A percentile compares a stretch with the other conserved stretches of the same genome.
phyloP scores from a whole-genome alignment of 768 basidiomycete genomes.

The Tricholoma sp. region DNA sequence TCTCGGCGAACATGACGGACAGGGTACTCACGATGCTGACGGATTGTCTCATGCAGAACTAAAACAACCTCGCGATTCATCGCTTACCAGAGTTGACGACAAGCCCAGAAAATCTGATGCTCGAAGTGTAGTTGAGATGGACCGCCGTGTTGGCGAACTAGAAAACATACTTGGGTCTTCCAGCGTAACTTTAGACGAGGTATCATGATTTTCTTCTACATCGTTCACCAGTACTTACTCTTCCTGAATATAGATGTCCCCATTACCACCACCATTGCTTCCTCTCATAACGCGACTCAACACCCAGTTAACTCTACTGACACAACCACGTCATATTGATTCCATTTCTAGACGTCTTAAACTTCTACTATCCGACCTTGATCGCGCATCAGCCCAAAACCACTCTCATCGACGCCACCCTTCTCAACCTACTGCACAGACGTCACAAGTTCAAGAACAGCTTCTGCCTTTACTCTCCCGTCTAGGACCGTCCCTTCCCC shows the following conservation, averaged over 20 bases:
- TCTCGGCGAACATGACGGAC: conserved; percentile 29
- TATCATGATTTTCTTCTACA: conserved; percentile 27
- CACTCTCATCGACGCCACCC: conserved; percentile 39
- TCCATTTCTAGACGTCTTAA: conserved; percentile 93
- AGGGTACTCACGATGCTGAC: conserved; percentile 11
- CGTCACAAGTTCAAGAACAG: conserved; percentile 44
- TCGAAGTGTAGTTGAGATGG: conserved; percentile 65
- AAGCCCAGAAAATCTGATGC: conserved; percentile 32
- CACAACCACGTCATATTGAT: conserved; percentile 95
- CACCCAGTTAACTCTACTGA: conserved; percentile 80
- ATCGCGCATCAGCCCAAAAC: conserved; percentile 60
- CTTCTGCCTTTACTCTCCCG: conserved; percentile 65
- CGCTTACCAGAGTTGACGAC: conserved; percentile 3
- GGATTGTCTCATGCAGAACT: conserved; percentile 11
- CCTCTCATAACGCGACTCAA: conserved; percentile 79
- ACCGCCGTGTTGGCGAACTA: conserved; percentile 77
- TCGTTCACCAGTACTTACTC: not conserved
- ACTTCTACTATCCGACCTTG: conserved; percentile 86
- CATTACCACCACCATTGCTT: conserved; percentile 76
- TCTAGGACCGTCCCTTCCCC: conserved; percentile 68
- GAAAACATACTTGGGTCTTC: conserved; percentile 82
- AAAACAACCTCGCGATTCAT: conserved; percentile 2
- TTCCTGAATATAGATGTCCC: conserved; percentile 46
- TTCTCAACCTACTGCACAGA: conserved; percentile 32
- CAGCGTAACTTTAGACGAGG: conserved; percentile 79